A percentile compares a stretch with the other conserved stretches of the same genome.
Evolutionary conservation across 148 eudicot genomes (phyloP).

Genomic region (Camellia sinensis): DNA sequence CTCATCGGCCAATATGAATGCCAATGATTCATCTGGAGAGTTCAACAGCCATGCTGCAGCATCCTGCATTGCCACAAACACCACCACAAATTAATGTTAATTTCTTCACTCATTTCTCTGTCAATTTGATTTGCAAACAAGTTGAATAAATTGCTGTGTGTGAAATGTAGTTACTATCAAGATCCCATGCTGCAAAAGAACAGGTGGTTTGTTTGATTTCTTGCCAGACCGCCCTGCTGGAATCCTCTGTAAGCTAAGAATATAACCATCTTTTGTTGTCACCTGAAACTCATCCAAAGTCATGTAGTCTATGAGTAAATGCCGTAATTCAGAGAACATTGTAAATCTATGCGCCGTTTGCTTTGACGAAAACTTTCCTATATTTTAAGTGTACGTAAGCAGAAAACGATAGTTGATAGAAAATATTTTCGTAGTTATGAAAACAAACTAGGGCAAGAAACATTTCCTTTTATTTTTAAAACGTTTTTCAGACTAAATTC

Average conservation of each 20-base stretch:
- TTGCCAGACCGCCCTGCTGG: constrained; percentile 31
- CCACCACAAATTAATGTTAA: not conserved
- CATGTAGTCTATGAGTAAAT: not conserved
- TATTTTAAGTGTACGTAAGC: too few species aligned
- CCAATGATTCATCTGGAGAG: constrained; percentile 45
- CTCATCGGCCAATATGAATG: constrained; percentile 54
- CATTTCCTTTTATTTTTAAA: too few species aligned
- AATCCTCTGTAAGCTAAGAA: constrained; percentile 46
- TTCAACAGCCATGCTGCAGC: constrained; percentile 45
- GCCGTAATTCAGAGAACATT: not conserved
- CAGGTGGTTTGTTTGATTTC: constrained; percentile 28
- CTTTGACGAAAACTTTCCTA: too few species aligned
- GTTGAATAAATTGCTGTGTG: too few species aligned
- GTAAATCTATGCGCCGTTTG: too few species aligned
- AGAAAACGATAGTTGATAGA: too few species aligned
- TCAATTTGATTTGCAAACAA: too few species aligned
- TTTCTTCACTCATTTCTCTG: too few species aligned
- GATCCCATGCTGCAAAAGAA: constrained; percentile 53
- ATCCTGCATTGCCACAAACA: constrained; percentile 31
- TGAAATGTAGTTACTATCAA: constrained; percentile 24
- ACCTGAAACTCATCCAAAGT: constrained; percentile 22
- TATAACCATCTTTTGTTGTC: constrained; percentile 46
- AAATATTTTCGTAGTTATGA: too few species aligned
- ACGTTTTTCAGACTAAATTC: too few species aligned
- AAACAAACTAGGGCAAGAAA: too few species aligned